A percentile compares a stretch with the other conserved stretches of the same genome.
Conservation (phyloP, 2,329 filamentous ascomycete genomes). For the Botryosphaeria dothidea region DNA sequence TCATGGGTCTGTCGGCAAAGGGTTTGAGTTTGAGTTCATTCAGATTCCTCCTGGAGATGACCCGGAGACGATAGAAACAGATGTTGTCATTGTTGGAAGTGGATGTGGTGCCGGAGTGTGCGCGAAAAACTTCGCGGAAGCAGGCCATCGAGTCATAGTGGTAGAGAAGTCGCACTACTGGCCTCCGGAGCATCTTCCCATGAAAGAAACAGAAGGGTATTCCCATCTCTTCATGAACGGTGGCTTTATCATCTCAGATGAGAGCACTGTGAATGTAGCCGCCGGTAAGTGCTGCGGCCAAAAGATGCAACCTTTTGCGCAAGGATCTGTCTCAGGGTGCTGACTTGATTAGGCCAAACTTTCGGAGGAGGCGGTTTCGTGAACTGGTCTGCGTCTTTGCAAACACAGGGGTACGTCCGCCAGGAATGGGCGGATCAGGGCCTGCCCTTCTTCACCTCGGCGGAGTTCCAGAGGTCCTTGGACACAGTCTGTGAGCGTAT, state of each 20-base stretch:
- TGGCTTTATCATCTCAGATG: constrained; percentile 57
- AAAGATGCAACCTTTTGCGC: neutral
- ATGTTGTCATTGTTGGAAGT: constrained; percentile 83
- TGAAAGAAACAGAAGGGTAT: constrained; percentile 63
- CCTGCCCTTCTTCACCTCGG: constrained; percentile 71
- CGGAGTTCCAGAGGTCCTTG: constrained; percentile 74
- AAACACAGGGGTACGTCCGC: constrained; percentile 74
- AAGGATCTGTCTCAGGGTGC: neutral
- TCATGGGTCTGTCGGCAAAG: constrained; percentile 54
- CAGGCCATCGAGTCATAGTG: constrained; percentile 73
- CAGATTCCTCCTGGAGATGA: constrained; percentile 56
- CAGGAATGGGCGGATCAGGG: constrained; percentile 75
- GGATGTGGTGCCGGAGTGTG: constrained; percentile 82
- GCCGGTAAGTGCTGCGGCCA: constrained; percentile 36
- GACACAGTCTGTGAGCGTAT: constrained; percentile 78
- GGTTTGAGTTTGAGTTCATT: constrained; percentile 62
- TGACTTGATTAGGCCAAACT: constrained; percentile 55
- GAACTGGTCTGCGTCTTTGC: constrained; percentile 74
- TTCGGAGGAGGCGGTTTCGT: constrained; percentile 88
- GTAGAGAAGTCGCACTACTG: constrained; percentile 83
- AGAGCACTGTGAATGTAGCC: constrained; percentile 57
- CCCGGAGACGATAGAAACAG: constrained; percentile 68
- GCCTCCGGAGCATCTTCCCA: constrained; percentile 70
- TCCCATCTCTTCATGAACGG: constrained; percentile 70
- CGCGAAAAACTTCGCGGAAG: constrained; percentile 78